These are phyloP conservation scores for Fusarium falciforme DNA, from an alignment of 2,329 filamentous ascomycete genomes.

Conservation along the genomic window DNA sequence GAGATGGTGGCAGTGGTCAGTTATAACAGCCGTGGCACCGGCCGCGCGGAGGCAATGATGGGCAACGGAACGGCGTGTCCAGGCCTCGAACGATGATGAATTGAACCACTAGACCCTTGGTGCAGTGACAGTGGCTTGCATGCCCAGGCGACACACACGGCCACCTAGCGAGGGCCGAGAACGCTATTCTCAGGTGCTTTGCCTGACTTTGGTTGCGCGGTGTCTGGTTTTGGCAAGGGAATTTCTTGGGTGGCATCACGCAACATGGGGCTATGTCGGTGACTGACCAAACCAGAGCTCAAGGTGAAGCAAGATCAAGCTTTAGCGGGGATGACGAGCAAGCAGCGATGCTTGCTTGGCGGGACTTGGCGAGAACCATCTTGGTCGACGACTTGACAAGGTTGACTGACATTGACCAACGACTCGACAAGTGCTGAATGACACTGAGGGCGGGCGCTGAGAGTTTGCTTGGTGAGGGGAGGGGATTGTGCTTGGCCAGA, in stretches of 20 bases:
- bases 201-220: background rate
- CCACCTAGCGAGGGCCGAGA: constrained; percentile 13
- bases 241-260: constrained; percentile 6
- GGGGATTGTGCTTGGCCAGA: background rate
- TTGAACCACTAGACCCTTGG: constrained; percentile 11
- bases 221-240: background rate
- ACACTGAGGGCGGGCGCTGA: background rate
- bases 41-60: background rate
- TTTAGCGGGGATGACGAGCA: constrained; percentile 33
- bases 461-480: background rate
- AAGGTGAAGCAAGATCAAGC: constrained; percentile 16
- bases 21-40: constrained; percentile 3
- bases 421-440: background rate
- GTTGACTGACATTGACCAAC: background rate
- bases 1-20: constrained; percentile 2
- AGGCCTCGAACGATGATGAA: background rate
- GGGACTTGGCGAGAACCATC: constrained; percentile 1
- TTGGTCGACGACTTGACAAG: background rate
- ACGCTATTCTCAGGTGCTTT: constrained; percentile 6
- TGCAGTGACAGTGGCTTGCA: constrained; percentile 18
- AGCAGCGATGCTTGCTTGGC: constrained; percentile 22
- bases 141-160: constrained; percentile 8
- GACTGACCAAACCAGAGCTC: constrained; percentile 1
- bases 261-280: constrained; percentile 4
- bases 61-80: background rate